A percentile compares a stretch with the other conserved stretches of the same genome.
Evolutionary conservation across 2,329 filamentous ascomycete genomes (phyloP).

Genomic region (Cytospora piceae): DNA sequence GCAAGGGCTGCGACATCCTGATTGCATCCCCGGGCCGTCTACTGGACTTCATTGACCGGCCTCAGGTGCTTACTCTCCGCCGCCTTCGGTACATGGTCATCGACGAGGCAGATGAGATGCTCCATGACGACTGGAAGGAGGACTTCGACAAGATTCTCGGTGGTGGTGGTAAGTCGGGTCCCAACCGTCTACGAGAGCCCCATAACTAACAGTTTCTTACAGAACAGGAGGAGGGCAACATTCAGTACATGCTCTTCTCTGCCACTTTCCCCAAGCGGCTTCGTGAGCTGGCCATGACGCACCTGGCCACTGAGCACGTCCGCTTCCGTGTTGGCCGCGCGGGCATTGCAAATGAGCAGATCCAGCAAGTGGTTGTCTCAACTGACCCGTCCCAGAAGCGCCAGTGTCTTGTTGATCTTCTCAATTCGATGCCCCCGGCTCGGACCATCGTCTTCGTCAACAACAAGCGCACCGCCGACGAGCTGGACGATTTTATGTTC

Average conservation of each 20-base stretch:
- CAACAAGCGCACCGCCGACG: slow-evolving; percentile 75
- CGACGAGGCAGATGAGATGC: slow-evolving; percentile 94
- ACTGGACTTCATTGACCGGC: slow-evolving; percentile 77
- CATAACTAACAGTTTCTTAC: slow-evolving; percentile 39
- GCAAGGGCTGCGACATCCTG: slow-evolving; percentile 85
- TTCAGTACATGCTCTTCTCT: slow-evolving; percentile 83
- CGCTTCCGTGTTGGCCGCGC: slow-evolving; percentile 86
- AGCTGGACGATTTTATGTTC: slow-evolving; percentile 85
- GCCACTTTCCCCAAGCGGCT: slow-evolving; percentile 87
- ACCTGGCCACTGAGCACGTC: slow-evolving; percentile 74
- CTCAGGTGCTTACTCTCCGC: slow-evolving; percentile 68
- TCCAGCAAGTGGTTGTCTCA: slow-evolving; percentile 75
- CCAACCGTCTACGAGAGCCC: background rate
- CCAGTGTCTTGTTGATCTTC: slow-evolving; percentile 70
- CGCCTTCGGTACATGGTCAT: slow-evolving; percentile 83
- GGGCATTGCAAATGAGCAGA: slow-evolving; percentile 81
- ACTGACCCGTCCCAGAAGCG: slow-evolving; percentile 71
- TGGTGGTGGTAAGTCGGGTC: slow-evolving; percentile 72
- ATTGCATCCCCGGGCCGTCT: slow-evolving; percentile 88
- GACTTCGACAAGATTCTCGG: slow-evolving; percentile 76
- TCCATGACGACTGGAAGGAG: slow-evolving; percentile 76
- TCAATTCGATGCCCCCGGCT: slow-evolving; percentile 70
- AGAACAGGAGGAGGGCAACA: slow-evolving; percentile 74
- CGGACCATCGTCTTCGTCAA: slow-evolving; percentile 93
- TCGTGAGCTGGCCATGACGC: slow-evolving; percentile 75